Base-by-base conservation (phyloP, 495 filamentous ascomycete species). In the Xanthoparmelia taractica region DNA sequence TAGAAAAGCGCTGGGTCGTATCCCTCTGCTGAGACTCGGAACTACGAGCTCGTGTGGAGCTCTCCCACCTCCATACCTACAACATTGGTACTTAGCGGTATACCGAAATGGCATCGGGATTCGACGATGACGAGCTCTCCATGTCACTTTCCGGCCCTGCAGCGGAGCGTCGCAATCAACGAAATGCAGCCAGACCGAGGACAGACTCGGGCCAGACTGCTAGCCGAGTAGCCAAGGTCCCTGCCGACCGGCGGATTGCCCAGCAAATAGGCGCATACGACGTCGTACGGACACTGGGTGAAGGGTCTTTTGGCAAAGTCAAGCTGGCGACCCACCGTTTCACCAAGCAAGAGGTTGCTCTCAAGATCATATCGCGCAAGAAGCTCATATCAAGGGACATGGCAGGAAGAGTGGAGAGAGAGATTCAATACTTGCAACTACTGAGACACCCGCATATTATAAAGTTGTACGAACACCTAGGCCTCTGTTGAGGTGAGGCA, bases 371-470 rank as follows among this genome's bases (percentile, higher is more conserved):
- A 71, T 86, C 89, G 23, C 84, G 94, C 60, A 92, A 91, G 81
- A 96, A 96, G 78, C 81, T 98, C 67, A 87, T 96, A 58, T 96
- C 89, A 63, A 80, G 91, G 67, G 94, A 98, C 70, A 98, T 98
- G 94, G 91, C 93, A 37, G 94, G 94, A 55, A 82, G 94, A 57
- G 93, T 98, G 54, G 95, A 97, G 76, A 84, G 95, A 68, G 94
- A 98, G 79, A 98, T 98, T 63, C 92, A 96, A 71, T 98, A 97
- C 72, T 82, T 98, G 59, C 94, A 98, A 77, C 77, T 98, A 65
- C 82, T 98, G 43, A 83, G 94, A 62, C 94, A 98, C 76, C 94
- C 94, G 56, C 94, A 98, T 75, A 98, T 98, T 74, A 98, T 98
- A 77, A 98, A 98, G 75, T 80, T 98, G 90, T 97, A 81, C 71